Evolutionary conservation across 805 yeast genomes (phyloP), one percentile per base, ranked within the genome.

Genomic region (Yamadazyma olivae): DNA sequence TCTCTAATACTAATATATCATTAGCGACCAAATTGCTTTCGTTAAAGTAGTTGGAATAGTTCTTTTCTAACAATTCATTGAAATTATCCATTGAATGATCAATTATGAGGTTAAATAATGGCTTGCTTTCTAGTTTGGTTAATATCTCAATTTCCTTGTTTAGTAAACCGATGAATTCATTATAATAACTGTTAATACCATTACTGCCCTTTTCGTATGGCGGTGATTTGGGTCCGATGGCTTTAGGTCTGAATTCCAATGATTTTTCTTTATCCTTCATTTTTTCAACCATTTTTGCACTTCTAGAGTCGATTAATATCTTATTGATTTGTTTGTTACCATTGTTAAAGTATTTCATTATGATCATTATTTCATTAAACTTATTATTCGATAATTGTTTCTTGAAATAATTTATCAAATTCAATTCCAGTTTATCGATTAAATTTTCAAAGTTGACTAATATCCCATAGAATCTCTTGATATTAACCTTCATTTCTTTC

Each of bases 381-480:
- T 35, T 71, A 67, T 17, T 75, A 66, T 40, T 50, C 56, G 30
- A 38, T 21, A 66, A 17, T 50, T 51, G 35, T 63, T 62, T 34
- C 56, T 61, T 64, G 43, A 83, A 75, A 48, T 73, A 73, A 5
- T 59, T 53, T 39, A 71, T 71, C 27, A 86, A 50, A 29, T 73
- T 72, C 30, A 68, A 50, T 43, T 83, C 88, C 25, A 84, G 75
- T 40, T 70, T 71, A 27, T 67, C 67, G 12, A 85, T 73, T 3
- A 80, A 60, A 22, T 68, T 71, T 18, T 74, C 74, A 25, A 85
- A 64, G 50, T 79, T 80, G 21, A 76, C 74, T 28, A 77, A 62
- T 4, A 88, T 75, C 17, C 95, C 93, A 38, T 74, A 75, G 50
- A 84, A 87, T 38, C 74, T 77, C 36, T 62, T 67, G 43, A 75